These are phyloP conservation scores for Ceratobasidium sp. DNA, from an alignment of 1,284 basidiomycete species.

Conservation along the genomic window DNA sequence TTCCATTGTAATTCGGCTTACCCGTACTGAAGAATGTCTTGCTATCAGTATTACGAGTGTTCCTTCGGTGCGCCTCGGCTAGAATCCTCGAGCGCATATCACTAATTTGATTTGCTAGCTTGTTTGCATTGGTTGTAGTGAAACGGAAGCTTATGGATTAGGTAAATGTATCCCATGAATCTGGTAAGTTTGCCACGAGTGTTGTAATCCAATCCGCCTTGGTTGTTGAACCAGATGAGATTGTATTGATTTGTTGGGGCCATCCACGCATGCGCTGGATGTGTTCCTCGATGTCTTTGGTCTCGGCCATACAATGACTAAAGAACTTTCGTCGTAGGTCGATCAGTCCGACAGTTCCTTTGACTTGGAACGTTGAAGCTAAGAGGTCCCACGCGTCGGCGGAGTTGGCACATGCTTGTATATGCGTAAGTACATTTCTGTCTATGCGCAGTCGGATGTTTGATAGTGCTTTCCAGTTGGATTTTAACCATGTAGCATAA, in stretches of 20 bases:
- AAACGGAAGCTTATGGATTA: constrained; percentile 9
- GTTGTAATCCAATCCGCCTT: constrained; percentile 7
- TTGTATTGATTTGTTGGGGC: neutral
- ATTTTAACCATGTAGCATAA: neutral
- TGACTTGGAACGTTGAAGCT: constrained; percentile 7
- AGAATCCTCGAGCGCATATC: neutral
- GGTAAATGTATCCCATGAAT: constrained; percentile 25
- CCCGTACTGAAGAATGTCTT: neutral
- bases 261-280: constrained; percentile 15
- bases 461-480: neutral
- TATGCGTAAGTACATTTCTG: constrained; percentile 12
- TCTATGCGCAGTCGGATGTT: constrained; percentile 16
- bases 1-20: neutral
- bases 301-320: constrained; percentile 7
- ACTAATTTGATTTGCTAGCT: constrained; percentile 11
- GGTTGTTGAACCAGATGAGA: neutral
- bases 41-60: neutral
- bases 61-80: neutral
- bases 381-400: constrained; percentile 4
- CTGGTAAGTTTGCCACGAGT: constrained; percentile 4
- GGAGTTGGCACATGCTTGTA: neutral
- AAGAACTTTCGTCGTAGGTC: constrained; percentile 16
- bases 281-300: constrained; percentile 6
- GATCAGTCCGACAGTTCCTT: constrained; percentile 5
- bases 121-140: neutral